Evolutionary conservation across 2,329 filamentous ascomycete genomes (phyloP).

Genomic region (Apiospora hydei): DNA sequence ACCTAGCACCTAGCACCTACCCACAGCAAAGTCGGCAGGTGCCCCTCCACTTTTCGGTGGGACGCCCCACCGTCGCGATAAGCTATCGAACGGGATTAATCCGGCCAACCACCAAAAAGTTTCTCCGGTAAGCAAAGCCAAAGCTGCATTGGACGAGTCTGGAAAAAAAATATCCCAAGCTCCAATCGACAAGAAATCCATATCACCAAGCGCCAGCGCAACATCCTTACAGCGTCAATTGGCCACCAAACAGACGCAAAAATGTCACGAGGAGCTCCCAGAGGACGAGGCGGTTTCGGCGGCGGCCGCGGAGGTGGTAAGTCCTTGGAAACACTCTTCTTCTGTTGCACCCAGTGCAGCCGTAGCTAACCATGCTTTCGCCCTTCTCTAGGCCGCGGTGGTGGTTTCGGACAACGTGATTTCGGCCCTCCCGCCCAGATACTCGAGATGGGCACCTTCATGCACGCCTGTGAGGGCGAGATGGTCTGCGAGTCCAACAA

Average conservation of each 20-base stretch:
- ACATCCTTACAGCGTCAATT: conserved; percentile 19
- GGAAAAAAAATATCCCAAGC: conserved; percentile 12
- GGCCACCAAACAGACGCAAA: conserved; percentile 14
- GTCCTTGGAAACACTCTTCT: conserved; percentile 26
- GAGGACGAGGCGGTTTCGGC: conserved; percentile 42
- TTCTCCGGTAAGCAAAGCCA: conserved; percentile 9
- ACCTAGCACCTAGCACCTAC: not conserved
- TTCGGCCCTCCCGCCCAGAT: conserved; percentile 44
- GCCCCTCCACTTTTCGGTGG: not conserved
- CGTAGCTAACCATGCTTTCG: not conserved
- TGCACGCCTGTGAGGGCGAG: conserved; percentile 96
- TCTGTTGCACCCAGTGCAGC: not conserved
- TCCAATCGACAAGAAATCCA: conserved; percentile 6
- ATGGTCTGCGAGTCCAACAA: conserved; percentile 97
- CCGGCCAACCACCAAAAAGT: conserved; percentile 20
- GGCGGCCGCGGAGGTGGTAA: conserved; percentile 40
- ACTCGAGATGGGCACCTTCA: conserved; percentile 86
- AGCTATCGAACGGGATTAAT: conserved; percentile 15
- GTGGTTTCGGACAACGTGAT: conserved; percentile 44
- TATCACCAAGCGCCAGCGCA: conserved; percentile 21
- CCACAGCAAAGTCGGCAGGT: conserved; percentile 15
- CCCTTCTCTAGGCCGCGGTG: conserved; percentile 40
- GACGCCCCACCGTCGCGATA: not conserved
- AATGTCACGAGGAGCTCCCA: conserved; percentile 45
- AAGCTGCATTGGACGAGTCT: conserved; percentile 17